phyloP scores from a whole-genome alignment of 2,329 filamentous ascomycete species.

The Fusarium annulatum region DNA sequence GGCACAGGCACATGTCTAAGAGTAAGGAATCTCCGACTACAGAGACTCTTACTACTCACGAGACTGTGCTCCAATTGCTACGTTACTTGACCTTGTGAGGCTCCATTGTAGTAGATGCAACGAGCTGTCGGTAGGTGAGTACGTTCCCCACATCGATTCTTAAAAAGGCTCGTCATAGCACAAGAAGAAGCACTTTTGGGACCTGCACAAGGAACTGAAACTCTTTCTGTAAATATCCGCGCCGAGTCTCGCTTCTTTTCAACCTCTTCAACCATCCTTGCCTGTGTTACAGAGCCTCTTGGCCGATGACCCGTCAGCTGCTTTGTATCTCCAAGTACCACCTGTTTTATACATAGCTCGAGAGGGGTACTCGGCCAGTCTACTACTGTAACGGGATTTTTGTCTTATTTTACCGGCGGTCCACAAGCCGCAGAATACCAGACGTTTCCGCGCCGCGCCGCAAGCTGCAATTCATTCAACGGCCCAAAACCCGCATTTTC shows the following conservation, averaged over 20 bases:
- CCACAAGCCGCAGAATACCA: constrained; percentile 10
- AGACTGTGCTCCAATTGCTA: constrained; percentile 31
- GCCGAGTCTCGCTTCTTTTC: constrained; percentile 11
- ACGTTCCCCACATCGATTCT: constrained; percentile 38
- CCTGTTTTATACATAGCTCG: not conserved
- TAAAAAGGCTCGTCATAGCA: constrained; percentile 24
- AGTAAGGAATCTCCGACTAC: not conserved
- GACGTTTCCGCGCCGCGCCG: not conserved
- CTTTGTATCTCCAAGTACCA: constrained; percentile 2
- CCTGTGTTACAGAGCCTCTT: constrained; percentile 17
- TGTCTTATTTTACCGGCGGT: constrained; percentile 34
- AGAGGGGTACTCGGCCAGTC: constrained; percentile 7
- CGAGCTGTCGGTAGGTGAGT: constrained; percentile 1
- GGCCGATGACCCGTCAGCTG: constrained; percentile 22
- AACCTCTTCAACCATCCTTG: constrained; percentile 21
- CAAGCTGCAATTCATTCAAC: constrained; percentile 2
- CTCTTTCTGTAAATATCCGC: constrained; percentile 13
- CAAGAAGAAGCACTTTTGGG: constrained; percentile 1
- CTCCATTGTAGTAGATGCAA: constrained; percentile 25
- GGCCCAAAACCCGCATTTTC: constrained; percentile 8
- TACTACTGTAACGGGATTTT: constrained; percentile 5
- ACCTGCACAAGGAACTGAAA: constrained; percentile 5
- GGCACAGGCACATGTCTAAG: not conserved
- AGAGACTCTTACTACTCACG: not conserved
- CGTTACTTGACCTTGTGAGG: constrained; percentile 35